phyloP scores from a whole-genome alignment of 257 asterid genomes.

The Solanum ossicruentum region DNA sequence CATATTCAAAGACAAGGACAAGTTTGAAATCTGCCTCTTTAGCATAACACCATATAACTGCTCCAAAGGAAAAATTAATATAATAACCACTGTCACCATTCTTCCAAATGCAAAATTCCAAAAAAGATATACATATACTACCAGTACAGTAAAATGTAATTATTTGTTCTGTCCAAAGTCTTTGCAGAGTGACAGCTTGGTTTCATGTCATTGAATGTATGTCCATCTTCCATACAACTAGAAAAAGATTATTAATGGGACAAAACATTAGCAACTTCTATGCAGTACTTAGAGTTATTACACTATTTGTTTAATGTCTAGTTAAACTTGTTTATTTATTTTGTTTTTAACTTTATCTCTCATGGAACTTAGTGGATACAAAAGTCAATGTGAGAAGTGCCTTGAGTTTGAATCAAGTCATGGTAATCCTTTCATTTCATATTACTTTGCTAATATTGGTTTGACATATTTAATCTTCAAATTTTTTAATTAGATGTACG shows the following conservation, averaged over 20 bases:
- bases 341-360: neutral
- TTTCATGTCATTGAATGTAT: conserved; percentile 23
- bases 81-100: conserved; percentile 2
- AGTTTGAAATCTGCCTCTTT: conserved; percentile 2
- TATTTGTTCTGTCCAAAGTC: neutral
- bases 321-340: neutral
- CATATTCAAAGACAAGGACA: neutral
- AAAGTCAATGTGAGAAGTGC: conserved; percentile 13
- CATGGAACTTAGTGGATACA: conserved; percentile 12
- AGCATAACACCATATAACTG: neutral
- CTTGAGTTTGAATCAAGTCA: neutral
- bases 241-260: conserved; percentile 15
- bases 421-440: neutral
- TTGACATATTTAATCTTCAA: no score
- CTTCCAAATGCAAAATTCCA: conserved; percentile 31
- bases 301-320: conserved; percentile 2
- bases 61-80: neutral
- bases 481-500: no score
- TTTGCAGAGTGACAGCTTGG: conserved; percentile 30
- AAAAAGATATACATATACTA: neutral
- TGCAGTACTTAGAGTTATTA: conserved; percentile 1
- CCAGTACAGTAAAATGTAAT: conserved; percentile 6
- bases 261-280: conserved; percentile 22
- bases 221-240: conserved; percentile 9
- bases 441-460: neutral